Evolutionary conservation across 441 rosid species (phyloP).

Genomic region (Oxalis stricta): DNA sequence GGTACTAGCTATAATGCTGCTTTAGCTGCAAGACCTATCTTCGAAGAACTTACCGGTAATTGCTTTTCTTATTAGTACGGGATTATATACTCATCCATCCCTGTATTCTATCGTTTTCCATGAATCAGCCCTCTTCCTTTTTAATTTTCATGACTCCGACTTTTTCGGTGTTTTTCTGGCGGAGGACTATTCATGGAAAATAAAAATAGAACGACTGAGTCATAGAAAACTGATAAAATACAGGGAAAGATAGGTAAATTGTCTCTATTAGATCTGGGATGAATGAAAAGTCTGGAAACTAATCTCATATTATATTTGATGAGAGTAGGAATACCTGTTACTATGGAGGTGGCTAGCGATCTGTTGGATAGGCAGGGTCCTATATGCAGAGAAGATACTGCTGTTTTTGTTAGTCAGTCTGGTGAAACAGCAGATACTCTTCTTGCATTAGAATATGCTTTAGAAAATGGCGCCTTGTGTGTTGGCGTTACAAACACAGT

Average conservation of each 20-base stretch:
- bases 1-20: constrained; percentile 98
- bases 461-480: constrained; percentile 82
- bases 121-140: too few species aligned
- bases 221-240: too few species aligned
- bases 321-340: constrained; percentile 66
- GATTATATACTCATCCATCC: too few species aligned
- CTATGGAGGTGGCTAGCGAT: constrained; percentile 97
- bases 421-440: constrained; percentile 98
- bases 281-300: constrained; percentile 5
- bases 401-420: constrained; percentile 93
- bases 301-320: neutral
- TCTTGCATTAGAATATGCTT: constrained; percentile 76
- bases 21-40: constrained; percentile 80
- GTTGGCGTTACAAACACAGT: constrained; percentile 95
- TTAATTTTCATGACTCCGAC: too few species aligned
- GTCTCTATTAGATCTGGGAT: neutral
- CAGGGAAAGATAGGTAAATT: too few species aligned
- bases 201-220: too few species aligned
- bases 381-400: constrained; percentile 93
- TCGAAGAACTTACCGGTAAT: constrained; percentile 92
- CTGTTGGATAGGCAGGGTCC: constrained; percentile 92
- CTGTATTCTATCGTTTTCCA: too few species aligned
- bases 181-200: too few species aligned
- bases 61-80: too few species aligned
- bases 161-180: too few species aligned